A percentile compares a stretch with the other conserved stretches of the same genome.
These are phyloP conservation scores for Populus nigra DNA, from an alignment of 345 rosid species.

Conservation along the genomic window DNA sequence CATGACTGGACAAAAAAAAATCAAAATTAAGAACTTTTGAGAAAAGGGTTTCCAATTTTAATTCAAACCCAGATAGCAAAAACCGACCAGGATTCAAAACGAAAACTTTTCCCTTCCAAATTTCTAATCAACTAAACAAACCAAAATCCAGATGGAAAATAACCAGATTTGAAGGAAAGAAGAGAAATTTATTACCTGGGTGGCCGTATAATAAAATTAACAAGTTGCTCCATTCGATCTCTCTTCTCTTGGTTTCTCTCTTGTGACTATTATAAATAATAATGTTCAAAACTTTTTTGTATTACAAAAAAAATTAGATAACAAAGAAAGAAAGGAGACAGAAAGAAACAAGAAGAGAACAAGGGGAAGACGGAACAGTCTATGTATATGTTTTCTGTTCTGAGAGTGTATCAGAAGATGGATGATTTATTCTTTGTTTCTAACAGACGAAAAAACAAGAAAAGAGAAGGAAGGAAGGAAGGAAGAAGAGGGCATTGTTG, in stretches of 20 bases:
- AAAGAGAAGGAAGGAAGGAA: background rate
- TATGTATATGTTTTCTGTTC: no score
- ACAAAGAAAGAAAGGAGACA: background rate
- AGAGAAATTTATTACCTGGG: constrained; percentile 56
- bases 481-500: constrained; percentile 1
- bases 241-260: background rate
- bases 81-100: constrained; percentile 3
- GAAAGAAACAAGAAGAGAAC: background rate
- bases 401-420: background rate
- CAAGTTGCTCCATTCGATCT: constrained; percentile 74
- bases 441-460: no score
- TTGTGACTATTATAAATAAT: background rate
- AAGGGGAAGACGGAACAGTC: background rate
- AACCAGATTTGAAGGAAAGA: background rate
- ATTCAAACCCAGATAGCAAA: background rate
- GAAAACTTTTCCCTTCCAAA: background rate
- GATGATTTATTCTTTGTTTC: no score
- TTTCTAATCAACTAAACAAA: constrained; percentile 7
- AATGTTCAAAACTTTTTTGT: background rate
- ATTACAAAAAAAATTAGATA: background rate
- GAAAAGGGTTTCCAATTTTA: background rate
- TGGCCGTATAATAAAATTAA: constrained; percentile 92
- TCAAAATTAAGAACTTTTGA: background rate
- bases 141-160: constrained; percentile 1
- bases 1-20: background rate